phyloP scores from a whole-genome alignment of 1,139 yeast species.

The Candida sp. region DNA sequence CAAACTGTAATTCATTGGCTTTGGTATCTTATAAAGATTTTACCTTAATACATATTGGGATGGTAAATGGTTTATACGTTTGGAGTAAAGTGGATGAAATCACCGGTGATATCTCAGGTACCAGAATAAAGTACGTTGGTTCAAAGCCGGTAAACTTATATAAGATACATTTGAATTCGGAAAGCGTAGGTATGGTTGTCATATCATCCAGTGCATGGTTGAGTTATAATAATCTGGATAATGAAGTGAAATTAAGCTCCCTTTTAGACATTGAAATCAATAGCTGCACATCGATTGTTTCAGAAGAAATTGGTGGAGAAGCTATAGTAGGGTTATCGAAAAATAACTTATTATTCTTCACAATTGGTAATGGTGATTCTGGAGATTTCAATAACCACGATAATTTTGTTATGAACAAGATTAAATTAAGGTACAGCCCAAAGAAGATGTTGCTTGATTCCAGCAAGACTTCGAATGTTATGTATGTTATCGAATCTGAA shows the following conservation, averaged over 20 bases:
- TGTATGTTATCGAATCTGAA: slow-evolving; percentile 49
- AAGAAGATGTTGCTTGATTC: slow-evolving; percentile 33
- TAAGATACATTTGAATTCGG: slow-evolving; percentile 19
- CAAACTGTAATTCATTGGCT: slow-evolving; percentile 51
- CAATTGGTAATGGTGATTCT: slow-evolving; percentile 41
- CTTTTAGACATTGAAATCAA: slow-evolving; percentile 27
- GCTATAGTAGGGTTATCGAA: slow-evolving; percentile 64
- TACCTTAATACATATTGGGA: slow-evolving; percentile 63
- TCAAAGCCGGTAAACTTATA: slow-evolving; percentile 56
- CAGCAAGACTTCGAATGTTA: slow-evolving; percentile 12
- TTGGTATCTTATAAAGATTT: slow-evolving; percentile 20
- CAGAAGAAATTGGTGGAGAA: slow-evolving; percentile 60
- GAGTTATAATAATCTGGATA: slow-evolving; percentile 16
- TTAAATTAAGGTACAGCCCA: slow-evolving; percentile 53
- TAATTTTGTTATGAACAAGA: slow-evolving; percentile 42
- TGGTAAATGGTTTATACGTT: slow-evolving; percentile 78
- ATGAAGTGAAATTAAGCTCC: slow-evolving; percentile 40
- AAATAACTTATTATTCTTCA: slow-evolving; percentile 54
- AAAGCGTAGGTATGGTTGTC: slow-evolving; percentile 30
- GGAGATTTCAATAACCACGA: slow-evolving; percentile 34
- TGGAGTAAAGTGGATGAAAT: slow-evolving; percentile 54
- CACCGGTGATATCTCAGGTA: slow-evolving; percentile 64
- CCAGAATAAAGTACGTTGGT: slow-evolving; percentile 75
- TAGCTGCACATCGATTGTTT: slow-evolving; percentile 50
- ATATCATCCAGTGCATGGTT: slow-evolving; percentile 44